A percentile compares a stretch with the other conserved stretches of the same genome.
These are phyloP conservation scores for Paxillus involutus DNA, from an alignment of 768 basidiomycete species.

Conservation along the genomic window DNA sequence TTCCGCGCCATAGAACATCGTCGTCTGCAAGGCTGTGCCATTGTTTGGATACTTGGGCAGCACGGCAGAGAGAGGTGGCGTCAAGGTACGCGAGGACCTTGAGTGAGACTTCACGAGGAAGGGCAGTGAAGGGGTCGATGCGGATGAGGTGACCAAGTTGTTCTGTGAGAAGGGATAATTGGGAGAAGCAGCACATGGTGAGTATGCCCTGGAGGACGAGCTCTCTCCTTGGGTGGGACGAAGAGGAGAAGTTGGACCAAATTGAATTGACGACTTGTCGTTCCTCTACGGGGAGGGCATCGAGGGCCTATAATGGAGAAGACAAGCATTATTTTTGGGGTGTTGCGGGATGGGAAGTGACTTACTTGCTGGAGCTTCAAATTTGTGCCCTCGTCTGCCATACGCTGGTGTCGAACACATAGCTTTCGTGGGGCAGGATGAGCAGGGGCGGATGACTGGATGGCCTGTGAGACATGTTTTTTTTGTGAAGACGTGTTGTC, in stretches of 20 bases:
- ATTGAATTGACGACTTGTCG: slow-evolving; percentile 86
- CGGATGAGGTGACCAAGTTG: slow-evolving; percentile 90
- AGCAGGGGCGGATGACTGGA: slow-evolving; percentile 23
- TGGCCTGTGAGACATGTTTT: slow-evolving; percentile 2
- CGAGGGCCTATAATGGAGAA: slow-evolving; percentile 66
- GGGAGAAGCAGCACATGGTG: slow-evolving; percentile 99
- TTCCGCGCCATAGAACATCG: slow-evolving; percentile 91
- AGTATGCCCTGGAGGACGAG: slow-evolving; percentile 95
- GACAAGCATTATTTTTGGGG: slow-evolving; percentile 4
- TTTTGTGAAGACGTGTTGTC: background rate
- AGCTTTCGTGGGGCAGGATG: slow-evolving; percentile 63
- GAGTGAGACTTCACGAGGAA: slow-evolving; percentile 88
- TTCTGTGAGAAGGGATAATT: slow-evolving; percentile 93
- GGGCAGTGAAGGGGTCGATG: slow-evolving; percentile 88
- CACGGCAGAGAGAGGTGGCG: slow-evolving; percentile 89
- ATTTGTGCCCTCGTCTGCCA: slow-evolving; percentile 95
- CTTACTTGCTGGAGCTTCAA: slow-evolving; percentile 86
- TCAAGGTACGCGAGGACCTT: slow-evolving; percentile 88
- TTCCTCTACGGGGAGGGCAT: slow-evolving; percentile 82
- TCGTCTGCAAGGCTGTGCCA: slow-evolving; percentile 95
- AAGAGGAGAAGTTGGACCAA: slow-evolving; percentile 97
- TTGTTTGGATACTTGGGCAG: slow-evolving; percentile 82
- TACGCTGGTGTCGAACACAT: slow-evolving; percentile 91
- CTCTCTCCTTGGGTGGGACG: slow-evolving; percentile 85
- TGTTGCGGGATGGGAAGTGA: background rate